phyloP scores from a whole-genome alignment of 345 rosid genomes.

The Lagerstroemia speciosa region DNA sequence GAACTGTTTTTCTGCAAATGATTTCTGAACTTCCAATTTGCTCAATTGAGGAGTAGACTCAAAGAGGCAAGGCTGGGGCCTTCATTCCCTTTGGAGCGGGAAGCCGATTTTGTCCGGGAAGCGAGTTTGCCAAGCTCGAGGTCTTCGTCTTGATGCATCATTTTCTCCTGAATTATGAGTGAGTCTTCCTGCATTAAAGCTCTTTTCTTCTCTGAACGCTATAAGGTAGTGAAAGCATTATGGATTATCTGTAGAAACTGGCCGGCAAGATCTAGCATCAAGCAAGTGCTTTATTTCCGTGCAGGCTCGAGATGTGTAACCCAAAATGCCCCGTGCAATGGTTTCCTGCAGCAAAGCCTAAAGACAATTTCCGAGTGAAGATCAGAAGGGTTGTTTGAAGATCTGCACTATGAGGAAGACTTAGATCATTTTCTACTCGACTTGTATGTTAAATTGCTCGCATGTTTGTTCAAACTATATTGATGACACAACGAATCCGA shows the following conservation, averaged over 20 bases:
- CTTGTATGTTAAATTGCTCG: background rate
- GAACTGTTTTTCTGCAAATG: background rate
- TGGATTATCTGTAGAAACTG: background rate
- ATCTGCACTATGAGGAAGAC: background rate
- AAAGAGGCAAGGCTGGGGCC: conserved; percentile 22
- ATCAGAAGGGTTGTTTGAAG: conserved; percentile 3
- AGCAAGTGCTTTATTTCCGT: background rate
- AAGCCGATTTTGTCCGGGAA: conserved; percentile 33
- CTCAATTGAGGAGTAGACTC: conserved; percentile 12
- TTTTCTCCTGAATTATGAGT: conserved; percentile 32
- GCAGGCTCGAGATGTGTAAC: conserved; percentile 11
- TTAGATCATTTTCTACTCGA: background rate
- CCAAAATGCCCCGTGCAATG: conserved; percentile 1
- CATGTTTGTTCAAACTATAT: background rate
- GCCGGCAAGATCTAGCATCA: background rate
- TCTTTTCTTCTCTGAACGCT: background rate
- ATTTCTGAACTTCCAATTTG: background rate
- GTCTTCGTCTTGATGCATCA: conserved; percentile 27
- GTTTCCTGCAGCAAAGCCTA: conserved; percentile 8
- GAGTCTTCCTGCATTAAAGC: background rate
- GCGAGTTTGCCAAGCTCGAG: conserved; percentile 32
- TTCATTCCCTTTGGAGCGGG: conserved; percentile 41
- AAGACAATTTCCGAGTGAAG: conserved; percentile 5
- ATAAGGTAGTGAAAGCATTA: background rate
- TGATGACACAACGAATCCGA: background rate